Conservation (phyloP, 768 basidiomycete species). For the Rhodosporidiobolus sp. region DNA sequence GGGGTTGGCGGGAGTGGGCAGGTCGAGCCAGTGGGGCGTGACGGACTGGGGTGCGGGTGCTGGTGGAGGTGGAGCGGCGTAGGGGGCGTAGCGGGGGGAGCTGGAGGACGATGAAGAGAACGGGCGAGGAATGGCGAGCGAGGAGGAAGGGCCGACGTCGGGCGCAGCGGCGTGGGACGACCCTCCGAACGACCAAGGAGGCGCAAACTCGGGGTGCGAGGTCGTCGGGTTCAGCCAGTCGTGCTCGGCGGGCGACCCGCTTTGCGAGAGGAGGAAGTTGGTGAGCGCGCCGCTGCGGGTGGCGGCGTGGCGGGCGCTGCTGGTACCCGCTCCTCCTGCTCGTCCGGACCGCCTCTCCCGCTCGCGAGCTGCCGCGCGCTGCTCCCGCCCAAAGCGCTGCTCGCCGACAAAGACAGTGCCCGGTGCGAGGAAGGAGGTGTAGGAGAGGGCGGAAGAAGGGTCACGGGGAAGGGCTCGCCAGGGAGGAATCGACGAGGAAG, state of each 20-base stretch:
- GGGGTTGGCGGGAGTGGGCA: neutral
- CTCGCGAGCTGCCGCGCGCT: too few species aligned
- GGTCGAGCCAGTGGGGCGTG: neutral
- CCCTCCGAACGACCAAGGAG: neutral
- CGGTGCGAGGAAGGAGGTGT: slow-evolving; percentile 32
- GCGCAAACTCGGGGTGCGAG: slow-evolving; percentile 13
- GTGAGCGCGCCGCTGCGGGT: slow-evolving; percentile 3
- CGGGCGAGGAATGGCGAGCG: slow-evolving; percentile 1
- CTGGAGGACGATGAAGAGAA: neutral
- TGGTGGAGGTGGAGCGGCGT: slow-evolving; percentile 1
- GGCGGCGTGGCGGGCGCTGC: too few species aligned
- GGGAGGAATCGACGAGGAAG: neutral
- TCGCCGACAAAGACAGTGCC: slow-evolving; percentile 34
- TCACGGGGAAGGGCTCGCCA: neutral
- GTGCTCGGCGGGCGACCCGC: neutral
- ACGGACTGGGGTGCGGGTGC: neutral
- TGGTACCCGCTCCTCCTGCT: too few species aligned
- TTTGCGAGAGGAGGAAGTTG: neutral
- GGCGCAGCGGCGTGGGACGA: neutral
- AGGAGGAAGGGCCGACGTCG: neutral
- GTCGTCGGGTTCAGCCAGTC: neutral
- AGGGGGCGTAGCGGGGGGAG: slow-evolving; percentile 15
- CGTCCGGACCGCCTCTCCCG: too few species aligned
- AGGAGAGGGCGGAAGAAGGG: slow-evolving; percentile 25
- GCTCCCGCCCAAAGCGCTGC: slow-evolving; percentile 21